Base-by-base conservation (phyloP, 2,329 filamentous ascomycete genomes). In the Cladophialophora psammophila region DNA sequence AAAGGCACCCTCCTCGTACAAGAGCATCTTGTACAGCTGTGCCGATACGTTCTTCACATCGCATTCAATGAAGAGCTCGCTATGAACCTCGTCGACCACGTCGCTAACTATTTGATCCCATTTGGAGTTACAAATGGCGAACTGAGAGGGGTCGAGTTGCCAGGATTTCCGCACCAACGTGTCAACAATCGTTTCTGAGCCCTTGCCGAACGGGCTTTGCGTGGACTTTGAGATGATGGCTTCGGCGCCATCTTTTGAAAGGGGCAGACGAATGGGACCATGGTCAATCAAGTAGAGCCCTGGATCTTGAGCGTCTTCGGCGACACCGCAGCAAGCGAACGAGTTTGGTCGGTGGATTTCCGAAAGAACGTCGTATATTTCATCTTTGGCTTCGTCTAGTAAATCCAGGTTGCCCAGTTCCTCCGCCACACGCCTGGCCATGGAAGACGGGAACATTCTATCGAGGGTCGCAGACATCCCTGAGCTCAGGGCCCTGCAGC, bases 1-100 rank as follows among this genome's bases (percentile, higher is more conserved):
- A 75, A 83, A 81, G 3, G 81, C 81, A 0, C 82, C 84, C 60
- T 82, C 77, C 59, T 83, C 82, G 71, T 85, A 86, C 2, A 86
- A 71, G 2, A 84, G 74, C 74, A 86, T 76, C 68, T 85, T 85
- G 73, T 82, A 80, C 1, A 80, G 71, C 55, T 83, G 74, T 1
- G 79, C 79, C 7, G 1, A 60, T 69, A 58, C 81, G 71, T 52
- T 67, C 60, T 64, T 52, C 42, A 57, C 82, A 73, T 45, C 54
- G 40, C 62, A 54, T n/a, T 45, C 34, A 6, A 72, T 40, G 34
- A 26, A 13, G 10, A 72, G 64, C 9, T 38, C 70, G 2, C 18
- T 15, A 32, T 59, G 35, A 15, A 68, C 63, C 4, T 54, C 15
- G n/a, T 35, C 26, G 3, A 65, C 18, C 3, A 70, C 10, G 2